Conservation (phyloP, 257 asterid genomes). For the Ajuga chamaepitys region DNA sequence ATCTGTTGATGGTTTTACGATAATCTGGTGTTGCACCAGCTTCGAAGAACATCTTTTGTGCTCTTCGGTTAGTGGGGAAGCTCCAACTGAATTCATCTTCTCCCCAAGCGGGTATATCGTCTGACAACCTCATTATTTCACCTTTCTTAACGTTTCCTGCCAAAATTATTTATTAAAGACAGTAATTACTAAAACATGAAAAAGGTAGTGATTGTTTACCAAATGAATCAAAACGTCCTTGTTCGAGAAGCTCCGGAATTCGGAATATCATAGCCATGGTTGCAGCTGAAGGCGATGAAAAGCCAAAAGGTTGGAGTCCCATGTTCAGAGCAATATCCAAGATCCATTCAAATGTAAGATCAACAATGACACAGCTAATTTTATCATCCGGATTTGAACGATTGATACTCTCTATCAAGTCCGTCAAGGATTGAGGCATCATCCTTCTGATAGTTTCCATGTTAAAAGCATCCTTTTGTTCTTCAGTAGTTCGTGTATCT, state of each 20-base stretch:
- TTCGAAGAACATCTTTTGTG: constrained; percentile 14
- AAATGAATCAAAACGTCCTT: constrained; percentile 5
- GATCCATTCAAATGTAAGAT: constrained; percentile 24
- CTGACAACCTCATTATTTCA: background rate
- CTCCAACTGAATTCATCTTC: constrained; percentile 15
- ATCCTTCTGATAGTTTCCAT: constrained; percentile 9
- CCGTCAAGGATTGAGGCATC: constrained; percentile 15
- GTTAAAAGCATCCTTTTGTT: background rate
- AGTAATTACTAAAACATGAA: no score
- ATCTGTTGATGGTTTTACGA: no score
- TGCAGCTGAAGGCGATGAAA: constrained; percentile 19
- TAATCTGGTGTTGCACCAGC: background rate
- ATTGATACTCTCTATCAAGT: constrained; percentile 21
- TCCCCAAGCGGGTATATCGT: background rate
- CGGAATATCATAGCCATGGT: background rate
- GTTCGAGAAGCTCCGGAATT: constrained; percentile 11
- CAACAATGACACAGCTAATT: constrained; percentile 32
- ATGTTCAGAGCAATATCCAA: constrained; percentile 20
- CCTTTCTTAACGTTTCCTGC: constrained; percentile 16
- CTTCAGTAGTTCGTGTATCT: background rate
- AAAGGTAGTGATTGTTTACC: background rate
- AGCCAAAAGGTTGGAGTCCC: constrained; percentile 16
- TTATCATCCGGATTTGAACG: background rate
- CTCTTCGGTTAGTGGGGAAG: background rate
- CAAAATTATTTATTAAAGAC: background rate